A percentile compares a stretch with the other conserved stretches of the same genome.
These are phyloP conservation scores for Panaeolus cyanescens DNA, from an alignment of 768 basidiomycete species.

Conservation along the genomic window DNA sequence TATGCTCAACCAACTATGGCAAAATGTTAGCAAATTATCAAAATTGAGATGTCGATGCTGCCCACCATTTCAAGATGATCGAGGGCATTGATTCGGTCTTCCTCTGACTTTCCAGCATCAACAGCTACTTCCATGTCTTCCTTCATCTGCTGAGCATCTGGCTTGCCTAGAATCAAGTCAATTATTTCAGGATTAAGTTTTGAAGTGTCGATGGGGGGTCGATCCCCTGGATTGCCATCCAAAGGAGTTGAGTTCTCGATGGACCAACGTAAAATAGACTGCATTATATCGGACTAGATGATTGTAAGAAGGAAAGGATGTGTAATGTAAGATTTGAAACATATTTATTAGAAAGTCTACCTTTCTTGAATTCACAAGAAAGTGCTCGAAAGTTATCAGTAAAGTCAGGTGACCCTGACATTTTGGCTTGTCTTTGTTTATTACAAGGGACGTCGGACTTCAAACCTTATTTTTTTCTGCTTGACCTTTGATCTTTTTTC, in stretches of 20 bases:
- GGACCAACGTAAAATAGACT: slow-evolving; percentile 81
- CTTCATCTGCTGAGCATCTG: slow-evolving; percentile 83
- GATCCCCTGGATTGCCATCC: slow-evolving; percentile 28
- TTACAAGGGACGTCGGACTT: slow-evolving; percentile 11
- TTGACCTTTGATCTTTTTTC: background rate
- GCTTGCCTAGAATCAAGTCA: slow-evolving; percentile 81
- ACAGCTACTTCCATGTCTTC: slow-evolving; percentile 69
- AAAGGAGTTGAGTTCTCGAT: slow-evolving; percentile 64
- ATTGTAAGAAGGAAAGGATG: background rate
- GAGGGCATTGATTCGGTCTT: slow-evolving; percentile 65
- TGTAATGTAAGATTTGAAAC: slow-evolving; percentile 6
- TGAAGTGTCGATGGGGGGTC: slow-evolving; percentile 37
- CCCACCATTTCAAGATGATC: slow-evolving; percentile 89
- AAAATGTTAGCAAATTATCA: background rate
- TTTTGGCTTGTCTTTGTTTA: slow-evolving; percentile 11
- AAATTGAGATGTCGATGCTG: slow-evolving; percentile 2
- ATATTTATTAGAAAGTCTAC: slow-evolving; percentile 18
- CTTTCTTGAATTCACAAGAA: slow-evolving; percentile 26
- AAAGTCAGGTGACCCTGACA: slow-evolving; percentile 10
- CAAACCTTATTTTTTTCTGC: slow-evolving; percentile 9
- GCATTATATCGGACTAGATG: slow-evolving; percentile 41
- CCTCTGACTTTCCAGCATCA: slow-evolving; percentile 55
- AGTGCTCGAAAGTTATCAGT: slow-evolving; percentile 24
- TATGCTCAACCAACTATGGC: slow-evolving; percentile 75
- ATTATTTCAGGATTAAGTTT: slow-evolving; percentile 83